phyloP scores from a whole-genome alignment of 148 eudicot species.

The Camellia sinensis region DNA sequence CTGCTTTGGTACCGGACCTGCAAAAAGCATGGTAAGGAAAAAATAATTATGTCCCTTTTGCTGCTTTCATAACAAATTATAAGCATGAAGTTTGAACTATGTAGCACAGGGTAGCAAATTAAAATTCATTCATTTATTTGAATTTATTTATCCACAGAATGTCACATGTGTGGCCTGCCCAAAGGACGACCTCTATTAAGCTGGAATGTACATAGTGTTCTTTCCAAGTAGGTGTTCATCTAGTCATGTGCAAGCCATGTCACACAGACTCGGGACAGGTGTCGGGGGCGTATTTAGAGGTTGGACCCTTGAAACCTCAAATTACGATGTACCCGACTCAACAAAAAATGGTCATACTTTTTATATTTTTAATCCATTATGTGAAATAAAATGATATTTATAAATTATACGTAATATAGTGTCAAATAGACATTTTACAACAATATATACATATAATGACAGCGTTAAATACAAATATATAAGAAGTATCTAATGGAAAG shows the following conservation, averaged over 20 bases:
- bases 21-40: background rate
- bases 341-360: too few species aligned
- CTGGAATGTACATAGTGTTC: background rate
- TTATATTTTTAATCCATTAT: too few species aligned
- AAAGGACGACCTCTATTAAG: background rate
- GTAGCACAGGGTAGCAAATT: background rate
- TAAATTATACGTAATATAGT: too few species aligned
- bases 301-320: too few species aligned
- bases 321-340: too few species aligned
- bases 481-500: too few species aligned
- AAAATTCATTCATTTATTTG: background rate
- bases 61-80: background rate
- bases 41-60: conserved; percentile 8
- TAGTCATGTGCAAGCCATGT: background rate
- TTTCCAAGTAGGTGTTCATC: background rate
- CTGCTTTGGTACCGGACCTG: conserved; percentile 80
- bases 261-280: background rate
- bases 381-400: too few species aligned
- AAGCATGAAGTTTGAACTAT: background rate
- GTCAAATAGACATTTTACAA: too few species aligned
- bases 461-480: too few species aligned
- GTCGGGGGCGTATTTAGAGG: background rate
- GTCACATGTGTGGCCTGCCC: background rate
- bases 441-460: too few species aligned
- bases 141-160: background rate